Conservation (phyloP, 148 eudicot genomes). For the Gaultheria prostrata region DNA sequence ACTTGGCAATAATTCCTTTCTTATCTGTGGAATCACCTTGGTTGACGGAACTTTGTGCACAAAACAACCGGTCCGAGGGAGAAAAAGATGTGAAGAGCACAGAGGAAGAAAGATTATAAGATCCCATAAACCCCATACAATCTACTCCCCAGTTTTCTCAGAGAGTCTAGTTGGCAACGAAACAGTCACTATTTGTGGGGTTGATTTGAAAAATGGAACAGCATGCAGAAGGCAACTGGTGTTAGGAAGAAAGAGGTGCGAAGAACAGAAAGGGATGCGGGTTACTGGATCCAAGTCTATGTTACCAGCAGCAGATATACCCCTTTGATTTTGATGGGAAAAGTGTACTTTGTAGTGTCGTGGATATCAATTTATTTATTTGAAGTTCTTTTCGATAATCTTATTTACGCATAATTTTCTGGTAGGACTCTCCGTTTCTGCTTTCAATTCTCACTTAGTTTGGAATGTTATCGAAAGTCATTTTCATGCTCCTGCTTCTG, state of each 20-base stretch:
- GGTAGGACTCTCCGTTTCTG: too few relatives aligned
- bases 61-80: conserved; percentile 37
- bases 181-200: conserved; percentile 36
- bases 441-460: too few relatives aligned
- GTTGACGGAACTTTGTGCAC: conserved; percentile 49
- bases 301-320: neutral
- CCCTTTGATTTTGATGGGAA: neutral
- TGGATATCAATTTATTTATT: neutral
- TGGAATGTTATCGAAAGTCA: too few relatives aligned
- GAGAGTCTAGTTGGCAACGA: neutral
- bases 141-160: neutral
- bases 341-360: neutral
- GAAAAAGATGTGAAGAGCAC: conserved; percentile 73
- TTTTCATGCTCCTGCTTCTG: too few relatives aligned
- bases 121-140: neutral
- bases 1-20: neutral
- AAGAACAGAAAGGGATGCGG: conserved; percentile 32
- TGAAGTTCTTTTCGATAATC: neutral
- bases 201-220: conserved; percentile 33
- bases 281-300: conserved; percentile 9
- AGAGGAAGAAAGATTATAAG: conserved; percentile 49
- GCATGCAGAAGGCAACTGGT: conserved; percentile 25
- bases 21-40: conserved; percentile 50
- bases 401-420: neutral
- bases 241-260: conserved; percentile 27